phyloP scores from a whole-genome alignment of 257 asterid species.

The Anisodus tanguticus region DNA sequence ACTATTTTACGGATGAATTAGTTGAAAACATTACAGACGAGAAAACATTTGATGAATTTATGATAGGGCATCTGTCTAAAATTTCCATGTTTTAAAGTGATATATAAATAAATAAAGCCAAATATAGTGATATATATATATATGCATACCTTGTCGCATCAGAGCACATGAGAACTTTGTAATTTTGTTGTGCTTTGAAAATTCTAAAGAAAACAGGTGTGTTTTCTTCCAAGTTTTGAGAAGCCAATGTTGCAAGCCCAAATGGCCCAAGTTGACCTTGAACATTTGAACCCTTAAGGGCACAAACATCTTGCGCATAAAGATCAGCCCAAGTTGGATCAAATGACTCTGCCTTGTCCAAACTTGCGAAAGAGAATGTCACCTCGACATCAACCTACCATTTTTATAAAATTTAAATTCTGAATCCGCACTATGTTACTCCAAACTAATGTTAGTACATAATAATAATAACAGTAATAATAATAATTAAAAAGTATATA shows the following conservation, averaged over 20 bases:
- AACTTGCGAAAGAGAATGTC: conserved; percentile 57
- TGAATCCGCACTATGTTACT: neutral
- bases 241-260: conserved; percentile 70
- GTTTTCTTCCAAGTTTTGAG: conserved; percentile 59
- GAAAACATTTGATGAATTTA: no score
- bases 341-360: conserved; percentile 66
- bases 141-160: conserved; percentile 55
- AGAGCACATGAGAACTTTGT: conserved; percentile 69
- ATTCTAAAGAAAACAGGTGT: conserved; percentile 77
- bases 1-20: no score
- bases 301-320: conserved; percentile 62
- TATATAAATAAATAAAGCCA: no score
- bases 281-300: conserved; percentile 47
- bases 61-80: no score
- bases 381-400: conserved; percentile 76
- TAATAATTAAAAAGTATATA: neutral
- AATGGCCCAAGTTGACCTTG: conserved; percentile 83
- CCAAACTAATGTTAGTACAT: neutral
- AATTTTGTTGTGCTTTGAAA: conserved; percentile 50
- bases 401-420: neutral
- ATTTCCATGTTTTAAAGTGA: no score
- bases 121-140: no score
- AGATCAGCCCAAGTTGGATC: conserved; percentile 62
- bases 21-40: no score
- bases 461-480: no score